phyloP scores from a whole-genome alignment of 202 grass and related monocot species.

The Carex sylvatica region DNA sequence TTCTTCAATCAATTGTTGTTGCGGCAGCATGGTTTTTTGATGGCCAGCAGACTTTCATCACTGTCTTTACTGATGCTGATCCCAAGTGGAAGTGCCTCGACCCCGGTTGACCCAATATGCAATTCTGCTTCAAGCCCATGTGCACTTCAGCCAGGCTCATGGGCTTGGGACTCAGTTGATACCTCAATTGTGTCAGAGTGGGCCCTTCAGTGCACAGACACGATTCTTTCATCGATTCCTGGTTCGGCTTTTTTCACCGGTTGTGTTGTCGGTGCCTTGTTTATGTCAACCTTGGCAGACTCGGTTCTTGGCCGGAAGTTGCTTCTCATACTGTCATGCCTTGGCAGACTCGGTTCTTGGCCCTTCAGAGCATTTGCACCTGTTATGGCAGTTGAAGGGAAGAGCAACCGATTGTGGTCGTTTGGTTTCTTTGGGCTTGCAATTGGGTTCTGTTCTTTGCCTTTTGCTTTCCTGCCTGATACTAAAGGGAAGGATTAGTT shows the following conservation, averaged over 20 bases:
- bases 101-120: neutral
- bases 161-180: neutral
- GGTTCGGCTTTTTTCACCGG: slow-evolving; percentile 9
- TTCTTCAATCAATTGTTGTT: slow-evolving; percentile 26
- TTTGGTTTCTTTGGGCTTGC: slow-evolving; percentile 31
- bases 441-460: slow-evolving; percentile 13
- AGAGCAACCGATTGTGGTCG: slow-evolving; percentile 14
- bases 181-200: slow-evolving; percentile 25
- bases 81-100: slow-evolving; percentile 24
- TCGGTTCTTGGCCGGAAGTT: slow-evolving; percentile 29
- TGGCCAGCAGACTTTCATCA: slow-evolving; percentile 42
- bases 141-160: slow-evolving; percentile 13
- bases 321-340: slow-evolving; percentile 26
- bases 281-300: slow-evolving; percentile 23
- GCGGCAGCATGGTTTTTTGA: slow-evolving; percentile 28
- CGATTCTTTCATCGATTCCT: neutral
- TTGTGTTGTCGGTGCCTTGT: neutral
- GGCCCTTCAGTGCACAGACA: neutral
- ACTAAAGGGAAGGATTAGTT: slow-evolving; percentile 24
- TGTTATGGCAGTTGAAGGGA: slow-evolving; percentile 17
- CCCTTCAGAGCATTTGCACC: slow-evolving; percentile 27
- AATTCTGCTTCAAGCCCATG: slow-evolving; percentile 16
- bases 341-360: slow-evolving; percentile 17
- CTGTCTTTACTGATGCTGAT: slow-evolving; percentile 32
- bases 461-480: slow-evolving; percentile 14